Conservation (phyloP, 2,329 filamentous ascomycete genomes). For the Fusarium sublunatum region DNA sequence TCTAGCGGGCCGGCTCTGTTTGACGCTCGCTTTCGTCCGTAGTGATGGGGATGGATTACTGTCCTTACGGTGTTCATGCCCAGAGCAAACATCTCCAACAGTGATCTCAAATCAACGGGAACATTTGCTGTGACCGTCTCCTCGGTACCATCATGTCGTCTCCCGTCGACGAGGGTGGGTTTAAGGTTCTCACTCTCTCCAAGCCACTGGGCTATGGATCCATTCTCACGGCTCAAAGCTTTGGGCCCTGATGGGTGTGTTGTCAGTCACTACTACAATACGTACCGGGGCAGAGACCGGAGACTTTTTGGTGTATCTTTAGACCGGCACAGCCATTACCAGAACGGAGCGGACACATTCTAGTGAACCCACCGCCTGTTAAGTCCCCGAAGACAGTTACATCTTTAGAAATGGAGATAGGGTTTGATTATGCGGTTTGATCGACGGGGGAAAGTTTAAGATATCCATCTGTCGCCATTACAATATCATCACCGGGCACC, state of each 20-base stretch:
- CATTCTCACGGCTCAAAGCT: slow-evolving; percentile 26
- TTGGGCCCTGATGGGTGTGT: slow-evolving; percentile 10
- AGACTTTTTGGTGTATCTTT: slow-evolving; percentile 14
- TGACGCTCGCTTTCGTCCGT: background rate
- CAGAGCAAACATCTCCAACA: background rate
- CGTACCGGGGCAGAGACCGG: slow-evolving; percentile 16
- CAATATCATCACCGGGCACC: background rate
- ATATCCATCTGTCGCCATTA: background rate
- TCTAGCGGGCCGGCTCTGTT: background rate
- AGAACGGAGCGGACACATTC: slow-evolving; percentile 31
- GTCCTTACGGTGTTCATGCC: background rate
- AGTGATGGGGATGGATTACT: background rate
- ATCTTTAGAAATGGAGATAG: background rate
- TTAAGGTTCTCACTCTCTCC: slow-evolving; percentile 48
- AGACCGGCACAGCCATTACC: slow-evolving; percentile 26
- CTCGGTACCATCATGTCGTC: slow-evolving; percentile 31
- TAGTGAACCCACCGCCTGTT: background rate
- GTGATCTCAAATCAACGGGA: slow-evolving; percentile 6
- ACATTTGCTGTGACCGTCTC: slow-evolving; percentile 12
- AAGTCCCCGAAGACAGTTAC: slow-evolving; percentile 7
- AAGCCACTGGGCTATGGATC: slow-evolving; percentile 40
- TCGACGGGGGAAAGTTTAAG: background rate
- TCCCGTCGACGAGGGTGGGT: slow-evolving; percentile 39
- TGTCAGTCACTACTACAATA: slow-evolving; percentile 2
- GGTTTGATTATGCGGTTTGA: slow-evolving; percentile 7